A percentile compares a stretch with the other conserved stretches of the same genome.
Evolutionary conservation across 1,284 basidiomycete genomes (phyloP).

Genomic region (Inonotus hispidus): DNA sequence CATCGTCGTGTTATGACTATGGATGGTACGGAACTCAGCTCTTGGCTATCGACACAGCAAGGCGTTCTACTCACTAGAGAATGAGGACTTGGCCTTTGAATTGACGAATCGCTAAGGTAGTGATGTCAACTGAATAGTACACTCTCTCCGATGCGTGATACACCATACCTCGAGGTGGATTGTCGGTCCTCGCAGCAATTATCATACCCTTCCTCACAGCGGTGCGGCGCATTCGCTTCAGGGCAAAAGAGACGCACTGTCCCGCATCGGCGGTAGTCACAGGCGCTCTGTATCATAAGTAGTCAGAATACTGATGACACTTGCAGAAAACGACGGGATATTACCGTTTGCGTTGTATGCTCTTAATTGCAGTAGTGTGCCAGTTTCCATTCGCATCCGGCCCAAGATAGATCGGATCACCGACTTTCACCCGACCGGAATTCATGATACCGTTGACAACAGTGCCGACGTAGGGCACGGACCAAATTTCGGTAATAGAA

Average conservation of each 20-base stretch:
- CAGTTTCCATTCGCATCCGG: constrained; percentile 94
- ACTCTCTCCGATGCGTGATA: neutral
- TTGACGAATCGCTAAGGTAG: constrained; percentile 54
- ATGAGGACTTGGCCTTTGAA: constrained; percentile 87
- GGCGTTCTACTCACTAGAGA: constrained; percentile 52
- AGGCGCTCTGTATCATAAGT: constrained; percentile 50
- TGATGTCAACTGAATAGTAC: neutral
- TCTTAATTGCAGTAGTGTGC: constrained; percentile 76
- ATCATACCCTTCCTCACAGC: constrained; percentile 95
- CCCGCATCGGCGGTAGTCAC: constrained; percentile 88
- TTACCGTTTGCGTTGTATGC: constrained; percentile 90
- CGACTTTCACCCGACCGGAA: constrained; percentile 69
- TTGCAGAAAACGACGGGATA: constrained; percentile 18
- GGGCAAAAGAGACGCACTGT: constrained; percentile 89
- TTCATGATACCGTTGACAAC: constrained; percentile 92
- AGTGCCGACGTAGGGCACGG: constrained; percentile 92
- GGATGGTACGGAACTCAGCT: constrained; percentile 24
- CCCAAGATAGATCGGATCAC: constrained; percentile 82
- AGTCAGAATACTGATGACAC: neutral
- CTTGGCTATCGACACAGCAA: neutral
- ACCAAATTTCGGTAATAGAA: constrained; percentile 81
- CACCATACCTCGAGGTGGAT: constrained; percentile 60
- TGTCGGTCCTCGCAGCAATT: constrained; percentile 75
- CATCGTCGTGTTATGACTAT: constrained; percentile 90
- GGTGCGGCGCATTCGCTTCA: constrained; percentile 83